Evolutionary conservation across 108 stramenopile species (phyloP), one percentile per base, ranked within the genome.

Genomic region (Aurantiochytrium sp.): DNA sequence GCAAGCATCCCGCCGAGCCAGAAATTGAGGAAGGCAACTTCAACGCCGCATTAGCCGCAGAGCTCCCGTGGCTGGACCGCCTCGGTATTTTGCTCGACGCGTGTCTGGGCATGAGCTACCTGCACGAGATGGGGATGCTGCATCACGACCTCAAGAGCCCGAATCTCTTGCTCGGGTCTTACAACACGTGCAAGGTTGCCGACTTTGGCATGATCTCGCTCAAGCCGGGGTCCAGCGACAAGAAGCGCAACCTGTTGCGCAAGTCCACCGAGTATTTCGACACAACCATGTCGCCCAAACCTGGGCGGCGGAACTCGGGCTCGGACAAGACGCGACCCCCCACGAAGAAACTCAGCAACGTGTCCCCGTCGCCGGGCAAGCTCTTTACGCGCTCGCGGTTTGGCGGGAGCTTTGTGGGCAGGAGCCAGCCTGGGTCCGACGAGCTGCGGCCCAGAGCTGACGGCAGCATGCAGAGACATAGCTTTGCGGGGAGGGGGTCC

Each of bases 191-290:
- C 27, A 98, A 98, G 87, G 94, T 98, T 6, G 95, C 95, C 50
- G 98, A 98, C 89, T 97, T 98, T 91, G 98, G 98, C 30, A 89
- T 98, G 36, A 95, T 94, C 81, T 92, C 96, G 53, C 87, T 97
- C n/a, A 96, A 81, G 24, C 73, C 73, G n/a, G 73, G 73, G 1
- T 48, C 27, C 4, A 65, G 19, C 8, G 15, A 8, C 15, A 8
- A 8, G 10, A 73, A 81, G 24, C 21, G 73, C 10, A 22, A 81
- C 39, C 73, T 81, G 6, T 48, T 81, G 39, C 73, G 73, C 4
- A 81, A 81, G 24, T 81, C 73, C 12, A 81, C 73, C 12, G 73
- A 81, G 73, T 81, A 39, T 24, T 48, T 41, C 24, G 73, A 81
- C 24, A 19, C 21, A 48, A 48, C 73, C 50, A 81, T 48, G 73